Evolutionary conservation across 768 basidiomycete species (phyloP), one percentile per base, ranked within the genome.

Genomic region (Amanita inopinata): DNA sequence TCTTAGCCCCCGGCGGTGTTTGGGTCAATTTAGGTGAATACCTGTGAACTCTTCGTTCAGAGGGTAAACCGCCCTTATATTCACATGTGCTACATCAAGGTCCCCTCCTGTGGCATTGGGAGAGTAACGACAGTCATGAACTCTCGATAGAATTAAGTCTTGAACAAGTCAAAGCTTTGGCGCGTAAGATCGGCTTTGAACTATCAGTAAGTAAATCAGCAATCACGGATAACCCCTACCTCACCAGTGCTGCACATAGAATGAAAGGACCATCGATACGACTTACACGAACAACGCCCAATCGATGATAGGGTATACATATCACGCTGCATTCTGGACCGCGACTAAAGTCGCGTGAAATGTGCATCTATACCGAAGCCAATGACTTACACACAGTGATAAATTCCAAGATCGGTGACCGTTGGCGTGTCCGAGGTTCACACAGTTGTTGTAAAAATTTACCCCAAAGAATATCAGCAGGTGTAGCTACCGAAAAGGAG

Each of bases 31-130:
- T 91, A 6, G 86, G 82, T 81, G 20, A 40, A 30, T 33, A n/a
- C 5, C 22, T 33, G 14, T n/a, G n/a, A 18, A 19, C 20, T 20
- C 25, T 27, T 17, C 3, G n/a, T 27, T 8, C 15, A 19, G 17
- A 41, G 7, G 10, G 17, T 18, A 35, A 40, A 25, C 32, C 36
- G 19, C 24, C 14, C 4, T 4, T 17, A 15, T 23, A 33, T 49
- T 20, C 40, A 45, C 11, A 33, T 15, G 22, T 30, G 7, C 27
- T 28, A n/a, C n/a, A 2, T 15, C 22, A 28, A 83, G 92, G 93
- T 2, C 94, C 94, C 0, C 63, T 94, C 1, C 63, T 97, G n/a
- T 98, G 94, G 93, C 94, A 98, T 57, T 97, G 81, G 61, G 93
- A 97, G 55, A 93, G 94, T 60, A 91, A 88, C 55, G 70, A 58